Base-by-base conservation (phyloP, 2,329 filamentous ascomycete species). In the Paraphaeosphaeria minitans region DNA sequence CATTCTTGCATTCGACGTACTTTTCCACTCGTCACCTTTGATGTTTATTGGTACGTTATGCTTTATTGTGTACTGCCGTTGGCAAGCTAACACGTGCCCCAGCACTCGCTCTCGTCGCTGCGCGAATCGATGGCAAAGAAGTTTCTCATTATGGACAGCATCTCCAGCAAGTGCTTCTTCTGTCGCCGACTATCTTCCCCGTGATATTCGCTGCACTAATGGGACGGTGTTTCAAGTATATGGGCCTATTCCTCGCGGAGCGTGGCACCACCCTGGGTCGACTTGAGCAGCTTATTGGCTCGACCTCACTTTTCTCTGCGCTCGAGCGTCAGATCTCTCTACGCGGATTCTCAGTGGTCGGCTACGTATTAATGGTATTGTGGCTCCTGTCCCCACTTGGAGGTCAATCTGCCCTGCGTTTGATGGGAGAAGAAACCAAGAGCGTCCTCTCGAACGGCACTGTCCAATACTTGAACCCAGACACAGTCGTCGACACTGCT, bases 311-410 rank as follows among this genome's bases (percentile, higher is more conserved):
- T 7, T 73, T 72, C 46, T 66, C 66, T 5, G 71, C 71, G 5
- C 58, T 74, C 6, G 70, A 74, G 53, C 72, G 69, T 5, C 70
- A 73, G 37, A 59, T 72, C 5, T 63, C 60, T 16, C 59, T 74
- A 8, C 64, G 68, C 10, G 65, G 62, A 5, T 69, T 66, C 59
- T 68, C 65, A 13, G 24, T 67, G 9, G 46, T 73, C n/a, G 70
- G 71, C 4, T 27, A 72, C 3, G 54, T 64, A 9, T 59, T 70
- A 5, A 62, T 66, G 35, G 41, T 72, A 2, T 29, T 72, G 1
- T 73, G 70, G 71, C 57, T 71, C 1, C 60, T 73, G 8, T 73
- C 71, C 6, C 70, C 71, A 1, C 59, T 74, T 13, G 70, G 71
- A 13, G 71, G 70, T 12, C 71, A 73, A 47, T 68, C 70, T 16